Conservation (phyloP, 805 yeast genomes). For the Ogataea pilisensis region DNA sequence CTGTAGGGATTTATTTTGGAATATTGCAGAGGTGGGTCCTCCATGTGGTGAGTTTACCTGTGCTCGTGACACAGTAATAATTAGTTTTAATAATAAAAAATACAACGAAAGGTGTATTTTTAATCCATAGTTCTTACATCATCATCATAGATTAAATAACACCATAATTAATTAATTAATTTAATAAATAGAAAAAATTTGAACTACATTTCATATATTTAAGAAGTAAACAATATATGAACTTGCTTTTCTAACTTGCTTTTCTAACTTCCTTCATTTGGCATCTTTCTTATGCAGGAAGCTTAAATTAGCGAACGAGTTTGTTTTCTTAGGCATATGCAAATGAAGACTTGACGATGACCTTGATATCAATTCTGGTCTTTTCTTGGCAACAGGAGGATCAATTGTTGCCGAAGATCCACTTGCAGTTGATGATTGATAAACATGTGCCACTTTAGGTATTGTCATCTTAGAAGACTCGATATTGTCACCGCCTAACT, state of each 20-base stretch:
- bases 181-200: too few relatives aligned
- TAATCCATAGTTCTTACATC: too few relatives aligned
- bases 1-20: neutral
- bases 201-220: too few relatives aligned
- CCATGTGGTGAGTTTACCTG: too few relatives aligned
- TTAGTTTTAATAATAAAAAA: too few relatives aligned
- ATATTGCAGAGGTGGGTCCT: neutral
- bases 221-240: too few relatives aligned
- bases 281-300: constrained; percentile 21
- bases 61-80: too few relatives aligned
- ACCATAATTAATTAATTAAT: too few relatives aligned
- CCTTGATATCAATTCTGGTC: constrained; percentile 16
- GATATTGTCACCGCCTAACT: neutral
- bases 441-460: neutral
- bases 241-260: too few relatives aligned
- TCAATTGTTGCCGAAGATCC: neutral
- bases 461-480: neutral
- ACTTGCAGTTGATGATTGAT: neutral
- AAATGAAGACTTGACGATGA: constrained; percentile 20
- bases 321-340: constrained; percentile 18
- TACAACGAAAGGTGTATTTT: too few relatives aligned
- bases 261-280: neutral
- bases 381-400: constrained; percentile 6
- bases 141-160: too few relatives aligned
- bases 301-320: constrained; percentile 22